A percentile compares a stretch with the other conserved stretches of the same genome.
Evolutionary conservation across 2,329 filamentous ascomycete genomes (phyloP).

Genomic region (Fusarium sp.): DNA sequence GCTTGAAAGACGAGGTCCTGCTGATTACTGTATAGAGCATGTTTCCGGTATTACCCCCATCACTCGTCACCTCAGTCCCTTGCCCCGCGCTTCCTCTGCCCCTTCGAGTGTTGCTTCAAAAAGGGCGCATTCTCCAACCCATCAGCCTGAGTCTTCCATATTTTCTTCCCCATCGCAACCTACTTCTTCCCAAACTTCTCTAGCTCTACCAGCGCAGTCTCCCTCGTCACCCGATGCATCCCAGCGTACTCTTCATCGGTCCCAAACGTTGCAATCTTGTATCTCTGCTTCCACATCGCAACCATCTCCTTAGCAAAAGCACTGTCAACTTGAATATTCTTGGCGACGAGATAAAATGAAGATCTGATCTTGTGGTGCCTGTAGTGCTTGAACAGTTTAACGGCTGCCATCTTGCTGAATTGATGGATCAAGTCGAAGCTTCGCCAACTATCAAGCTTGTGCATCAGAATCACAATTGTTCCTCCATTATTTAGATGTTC

Average conservation of each 20-base stretch:
- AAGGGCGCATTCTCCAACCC: conserved; percentile 20
- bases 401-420: conserved; percentile 55
- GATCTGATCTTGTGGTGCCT: conserved; percentile 55
- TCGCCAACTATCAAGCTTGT: conserved; percentile 58
- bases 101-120: not conserved
- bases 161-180: conserved; percentile 2
- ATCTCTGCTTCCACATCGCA: conserved; percentile 54
- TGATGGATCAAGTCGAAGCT: conserved; percentile 52
- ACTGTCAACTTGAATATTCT: conserved; percentile 50
- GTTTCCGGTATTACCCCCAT: not conserved
- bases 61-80: too few species aligned
- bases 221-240: not conserved
- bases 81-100: not conserved
- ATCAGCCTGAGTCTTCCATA: conserved; percentile 34
- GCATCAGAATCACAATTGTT: conserved; percentile 63
- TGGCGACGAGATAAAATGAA: conserved; percentile 66
- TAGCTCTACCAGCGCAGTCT: not conserved
- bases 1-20: too few species aligned
- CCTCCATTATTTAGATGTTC: conserved; percentile 59
- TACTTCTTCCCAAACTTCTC: conserved; percentile 25
- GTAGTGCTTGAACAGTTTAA: conserved; percentile 58
- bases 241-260: not conserved
- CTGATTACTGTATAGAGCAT: not conserved
- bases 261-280: conserved; percentile 54
- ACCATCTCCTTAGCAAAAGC: conserved; percentile 52